Evolutionary conservation across 352 stramenopile species (phyloP).

Genomic region (Pythium pyrilobum): DNA sequence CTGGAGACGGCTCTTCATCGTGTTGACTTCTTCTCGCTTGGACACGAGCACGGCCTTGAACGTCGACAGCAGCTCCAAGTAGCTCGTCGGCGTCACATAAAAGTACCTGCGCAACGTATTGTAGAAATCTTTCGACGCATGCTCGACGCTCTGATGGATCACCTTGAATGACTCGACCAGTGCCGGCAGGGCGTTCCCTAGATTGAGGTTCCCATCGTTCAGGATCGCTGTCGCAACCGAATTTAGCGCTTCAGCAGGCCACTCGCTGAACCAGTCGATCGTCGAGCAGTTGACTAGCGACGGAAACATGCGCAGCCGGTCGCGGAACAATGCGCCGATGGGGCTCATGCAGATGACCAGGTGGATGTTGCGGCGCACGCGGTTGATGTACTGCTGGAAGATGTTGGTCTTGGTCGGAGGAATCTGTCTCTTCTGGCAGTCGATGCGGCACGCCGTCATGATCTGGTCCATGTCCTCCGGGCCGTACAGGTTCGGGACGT

Average conservation of each 20-base stretch:
- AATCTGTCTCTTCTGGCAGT: conserved; percentile 90
- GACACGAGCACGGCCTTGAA: conserved; percentile 87
- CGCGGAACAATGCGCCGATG: conserved; percentile 71
- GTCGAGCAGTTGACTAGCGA: conserved; percentile 85
- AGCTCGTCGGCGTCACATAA: conserved; percentile 93
- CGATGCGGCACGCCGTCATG: conserved; percentile 82
- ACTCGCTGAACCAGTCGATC: conserved; percentile 89
- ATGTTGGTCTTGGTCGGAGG: conserved; percentile 93
- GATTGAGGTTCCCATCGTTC: conserved; percentile 61
- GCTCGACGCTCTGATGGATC: conserved; percentile 89
- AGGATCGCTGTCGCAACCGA: conserved; percentile 85
- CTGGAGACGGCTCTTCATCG: conserved; percentile 76
- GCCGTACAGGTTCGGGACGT: conserved; percentile 92
- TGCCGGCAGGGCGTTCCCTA: conserved; percentile 40
- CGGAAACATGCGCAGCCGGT: conserved; percentile 85
- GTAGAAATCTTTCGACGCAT: conserved; percentile 82
- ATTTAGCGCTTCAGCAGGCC: conserved; percentile 79
- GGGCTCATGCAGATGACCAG: conserved; percentile 89
- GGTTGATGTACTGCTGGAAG: conserved; percentile 91
- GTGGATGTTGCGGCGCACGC: conserved; percentile 90
- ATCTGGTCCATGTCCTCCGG: conserved; percentile 92
- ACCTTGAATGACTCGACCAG: conserved; percentile 85
- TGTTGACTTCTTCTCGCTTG: conserved; percentile 89
- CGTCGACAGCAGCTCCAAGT: conserved; percentile 89
- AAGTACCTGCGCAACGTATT: conserved; percentile 83